Evolutionary conservation across 352 stramenopile species (phyloP).

Genomic region (Phytophthora ramorum): DNA sequence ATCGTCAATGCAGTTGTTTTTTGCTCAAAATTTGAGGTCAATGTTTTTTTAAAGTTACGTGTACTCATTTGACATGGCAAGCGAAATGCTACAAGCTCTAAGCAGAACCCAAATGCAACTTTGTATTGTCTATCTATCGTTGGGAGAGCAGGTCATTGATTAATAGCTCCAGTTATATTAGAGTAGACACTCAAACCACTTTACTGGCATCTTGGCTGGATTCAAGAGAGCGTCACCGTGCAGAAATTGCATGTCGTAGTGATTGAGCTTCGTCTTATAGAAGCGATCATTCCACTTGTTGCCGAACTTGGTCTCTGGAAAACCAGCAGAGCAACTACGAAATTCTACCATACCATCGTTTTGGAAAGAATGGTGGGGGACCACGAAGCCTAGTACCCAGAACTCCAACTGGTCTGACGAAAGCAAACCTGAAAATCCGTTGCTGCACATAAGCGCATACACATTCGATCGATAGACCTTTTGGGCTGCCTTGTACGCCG

Average conservation of each 20-base stretch:
- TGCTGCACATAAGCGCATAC: constrained; percentile 40
- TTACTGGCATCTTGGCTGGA: constrained; percentile 50
- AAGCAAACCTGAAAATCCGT: constrained; percentile 29
- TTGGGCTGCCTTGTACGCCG: constrained; percentile 28
- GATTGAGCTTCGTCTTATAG: constrained; percentile 58
- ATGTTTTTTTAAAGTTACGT: too few relatives aligned
- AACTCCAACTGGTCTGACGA: constrained; percentile 27
- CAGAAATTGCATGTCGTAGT: constrained; percentile 50
- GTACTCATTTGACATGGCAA: too few relatives aligned
- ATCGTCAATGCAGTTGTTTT: too few relatives aligned
- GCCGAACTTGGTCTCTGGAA: constrained; percentile 35
- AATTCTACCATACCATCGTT: constrained; percentile 40
- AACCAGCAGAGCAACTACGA: constrained; percentile 38
- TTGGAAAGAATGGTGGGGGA: constrained; percentile 27
- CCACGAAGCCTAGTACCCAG: constrained; percentile 14
- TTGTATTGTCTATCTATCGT: too few relatives aligned
- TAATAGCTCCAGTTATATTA: constrained; percentile 16
- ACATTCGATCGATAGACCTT: constrained; percentile 23
- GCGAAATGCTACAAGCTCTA: too few relatives aligned
- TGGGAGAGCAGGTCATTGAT: too few relatives aligned
- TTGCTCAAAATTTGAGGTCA: too few relatives aligned
- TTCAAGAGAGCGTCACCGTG: constrained; percentile 47
- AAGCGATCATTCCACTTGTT: constrained; percentile 37
- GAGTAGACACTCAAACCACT: constrained; percentile 64
- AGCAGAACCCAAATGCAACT: too few relatives aligned